A percentile compares a stretch with the other conserved stretches of the same genome.
phyloP scores from a whole-genome alignment of 495 filamentous ascomycete genomes.

The Choiromyces venosus region DNA sequence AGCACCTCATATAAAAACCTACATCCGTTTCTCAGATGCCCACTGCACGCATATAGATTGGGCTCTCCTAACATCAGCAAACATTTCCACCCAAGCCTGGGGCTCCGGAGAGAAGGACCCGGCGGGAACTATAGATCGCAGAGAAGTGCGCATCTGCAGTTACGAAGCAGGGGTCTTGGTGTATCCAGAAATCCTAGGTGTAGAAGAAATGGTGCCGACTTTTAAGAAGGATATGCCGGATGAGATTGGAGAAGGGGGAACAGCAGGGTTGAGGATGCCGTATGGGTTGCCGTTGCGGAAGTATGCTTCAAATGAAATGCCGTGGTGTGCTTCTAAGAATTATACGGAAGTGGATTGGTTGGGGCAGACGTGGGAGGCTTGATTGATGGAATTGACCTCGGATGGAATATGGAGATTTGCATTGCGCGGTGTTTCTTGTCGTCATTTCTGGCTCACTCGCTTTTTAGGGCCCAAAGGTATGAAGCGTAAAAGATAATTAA shows the following conservation, averaged over 20 bases:
- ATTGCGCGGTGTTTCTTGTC: neutral
- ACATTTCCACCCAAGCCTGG: constrained; percentile 87
- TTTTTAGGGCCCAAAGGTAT: neutral
- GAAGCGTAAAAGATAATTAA: neutral
- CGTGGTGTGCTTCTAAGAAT: constrained; percentile 69
- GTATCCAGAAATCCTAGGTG: constrained; percentile 66
- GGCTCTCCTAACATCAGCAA: constrained; percentile 80
- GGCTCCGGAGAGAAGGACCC: constrained; percentile 55
- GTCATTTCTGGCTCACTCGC: neutral
- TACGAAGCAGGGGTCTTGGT: constrained; percentile 84
- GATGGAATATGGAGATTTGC: neutral
- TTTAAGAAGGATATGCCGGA: constrained; percentile 58
- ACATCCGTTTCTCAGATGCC: constrained; percentile 61
- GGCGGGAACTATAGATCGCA: constrained; percentile 45
- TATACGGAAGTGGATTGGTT: constrained; percentile 64
- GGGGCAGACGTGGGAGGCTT: constrained; percentile 53
- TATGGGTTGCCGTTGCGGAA: constrained; percentile 71
- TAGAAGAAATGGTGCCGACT: constrained; percentile 60
- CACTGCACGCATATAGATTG: constrained; percentile 61
- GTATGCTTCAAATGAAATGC: constrained; percentile 59
- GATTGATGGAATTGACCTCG: constrained; percentile 11
- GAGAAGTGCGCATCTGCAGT: constrained; percentile 64
- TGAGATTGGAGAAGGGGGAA: constrained; percentile 1
- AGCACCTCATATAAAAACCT: constrained; percentile 89
- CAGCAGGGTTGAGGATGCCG: constrained; percentile 69